Base-by-base conservation (phyloP, 768 basidiomycete species). In the Royoungia palumana region DNA sequence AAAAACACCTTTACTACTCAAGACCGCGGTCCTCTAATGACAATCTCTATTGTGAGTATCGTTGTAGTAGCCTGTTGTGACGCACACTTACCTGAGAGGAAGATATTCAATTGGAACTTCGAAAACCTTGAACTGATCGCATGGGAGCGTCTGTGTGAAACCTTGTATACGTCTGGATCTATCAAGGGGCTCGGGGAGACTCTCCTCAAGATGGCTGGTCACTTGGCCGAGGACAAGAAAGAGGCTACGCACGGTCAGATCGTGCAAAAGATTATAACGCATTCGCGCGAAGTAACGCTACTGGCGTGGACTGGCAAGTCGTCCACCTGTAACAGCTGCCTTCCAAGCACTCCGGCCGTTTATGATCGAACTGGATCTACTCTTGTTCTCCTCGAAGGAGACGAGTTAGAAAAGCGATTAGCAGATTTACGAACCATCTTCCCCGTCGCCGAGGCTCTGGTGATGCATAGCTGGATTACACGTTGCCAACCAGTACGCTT, bases 51-150 rank as follows among this genome's bases (percentile, higher is more conserved):
- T 14, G 30, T 32, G 14, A 32, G 30, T 13, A 13, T 32, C 30
- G 4, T 32, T 4, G 30, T n/a, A n/a, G n/a, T n/a, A 32, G 7
- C 30, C 4, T 2, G 30, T 14, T 24, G 19, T 21, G 6, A 20
- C 14, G 34, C 22, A 16, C 17, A 47, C 21, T 11, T 11, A 2
- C 8, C 27, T 7, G 16, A n/a, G n/a, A n/a, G n/a, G 24, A 41
- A 47, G 47, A 35, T 47, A 25, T 47, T 41, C 32, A 41, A 41
- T 17, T 47, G 46, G 46, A 19, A 27, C 10, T 47, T 47, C 19
- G 32, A 47, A 4, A 13, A 6, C 13, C 46, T 41, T 1, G 16
- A 19, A 22, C 7, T 7, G 32, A 25, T 16, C 13, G 39, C 34
- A 6, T 35, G 46, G 39, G 32, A 27, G 3, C 22, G 12, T 16